These are phyloP conservation scores for Venturia oleaginea DNA, from an alignment of 2,329 filamentous ascomycete species.

Conservation along the genomic window DNA sequence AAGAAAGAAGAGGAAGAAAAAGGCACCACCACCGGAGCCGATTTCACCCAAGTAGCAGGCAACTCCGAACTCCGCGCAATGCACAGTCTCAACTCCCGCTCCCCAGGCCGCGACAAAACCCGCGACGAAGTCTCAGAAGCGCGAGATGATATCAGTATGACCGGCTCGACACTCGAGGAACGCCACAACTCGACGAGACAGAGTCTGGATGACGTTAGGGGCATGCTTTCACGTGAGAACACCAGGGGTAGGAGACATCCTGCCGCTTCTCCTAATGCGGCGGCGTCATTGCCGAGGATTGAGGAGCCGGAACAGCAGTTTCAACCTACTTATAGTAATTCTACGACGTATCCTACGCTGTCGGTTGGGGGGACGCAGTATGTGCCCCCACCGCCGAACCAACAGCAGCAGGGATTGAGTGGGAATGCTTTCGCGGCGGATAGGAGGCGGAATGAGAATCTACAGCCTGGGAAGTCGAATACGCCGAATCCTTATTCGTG, in stretches of 20 bases:
- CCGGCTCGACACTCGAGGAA: background rate
- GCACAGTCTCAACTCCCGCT: slow-evolving; percentile 34
- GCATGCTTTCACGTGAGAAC: slow-evolving; percentile 35
- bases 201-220: slow-evolving; percentile 38
- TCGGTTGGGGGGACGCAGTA: background rate
- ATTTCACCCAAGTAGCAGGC: slow-evolving; percentile 24
- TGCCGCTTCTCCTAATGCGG: background rate
- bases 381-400: background rate
- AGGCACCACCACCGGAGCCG: slow-evolving; percentile 21
- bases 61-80: slow-evolving; percentile 32
- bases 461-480: background rate
- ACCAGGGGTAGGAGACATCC: slow-evolving; percentile 26
- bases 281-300: background rate
- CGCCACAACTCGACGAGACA: slow-evolving; percentile 31
- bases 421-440: background rate
- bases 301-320: slow-evolving; percentile 3
- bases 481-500: background rate
- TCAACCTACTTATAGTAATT: background rate
- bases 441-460: background rate
- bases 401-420: background rate
- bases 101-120: slow-evolving; percentile 32
- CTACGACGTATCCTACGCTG: background rate
- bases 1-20: slow-evolving; percentile 22
- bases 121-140: slow-evolving; percentile 38
- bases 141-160: slow-evolving; percentile 27